Percentiles rank a stretch among this genome's conserved stretches.
phyloP scores from a whole-genome alignment of 106 monocot species.

The Allium cepa region DNA sequence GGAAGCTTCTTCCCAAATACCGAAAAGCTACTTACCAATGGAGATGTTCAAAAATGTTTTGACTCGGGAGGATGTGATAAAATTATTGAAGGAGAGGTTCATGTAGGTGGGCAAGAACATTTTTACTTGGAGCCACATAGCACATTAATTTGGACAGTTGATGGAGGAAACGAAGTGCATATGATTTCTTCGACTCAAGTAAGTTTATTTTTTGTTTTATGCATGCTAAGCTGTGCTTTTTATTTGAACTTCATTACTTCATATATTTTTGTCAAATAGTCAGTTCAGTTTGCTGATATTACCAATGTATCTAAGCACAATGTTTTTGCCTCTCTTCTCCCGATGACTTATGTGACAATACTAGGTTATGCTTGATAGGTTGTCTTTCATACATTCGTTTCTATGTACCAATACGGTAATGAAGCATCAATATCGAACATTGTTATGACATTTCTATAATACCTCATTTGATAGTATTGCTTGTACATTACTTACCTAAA shows the following conservation, averaged over 20 bases:
- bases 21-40: slow-evolving; percentile 47
- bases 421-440: too few relatives aligned
- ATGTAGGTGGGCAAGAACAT: slow-evolving; percentile 96
- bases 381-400: too few relatives aligned
- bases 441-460: too few relatives aligned
- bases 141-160: slow-evolving; percentile 87
- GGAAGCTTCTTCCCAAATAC: slow-evolving; percentile 70
- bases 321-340: too few relatives aligned
- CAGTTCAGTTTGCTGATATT: background rate
- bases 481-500: too few relatives aligned
- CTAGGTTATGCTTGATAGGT: too few relatives aligned
- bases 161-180: slow-evolving; percentile 97
- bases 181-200: slow-evolving; percentile 99
- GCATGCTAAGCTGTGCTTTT: background rate
- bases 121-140: slow-evolving; percentile 94
- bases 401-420: too few relatives aligned
- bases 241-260: background rate
- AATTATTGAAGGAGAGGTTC: slow-evolving; percentile 86
- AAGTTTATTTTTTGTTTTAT: slow-evolving; percentile 8
- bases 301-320: too few relatives aligned
- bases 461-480: too few relatives aligned
- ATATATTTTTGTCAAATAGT: background rate
- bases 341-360: too few relatives aligned
- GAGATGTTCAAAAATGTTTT: slow-evolving; percentile 76
- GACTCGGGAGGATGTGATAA: slow-evolving; percentile 62